Evolutionary conservation across 257 asterid genomes (phyloP), one percentile per base, ranked within the genome.

Genomic region (Rhazya stricta): DNA sequence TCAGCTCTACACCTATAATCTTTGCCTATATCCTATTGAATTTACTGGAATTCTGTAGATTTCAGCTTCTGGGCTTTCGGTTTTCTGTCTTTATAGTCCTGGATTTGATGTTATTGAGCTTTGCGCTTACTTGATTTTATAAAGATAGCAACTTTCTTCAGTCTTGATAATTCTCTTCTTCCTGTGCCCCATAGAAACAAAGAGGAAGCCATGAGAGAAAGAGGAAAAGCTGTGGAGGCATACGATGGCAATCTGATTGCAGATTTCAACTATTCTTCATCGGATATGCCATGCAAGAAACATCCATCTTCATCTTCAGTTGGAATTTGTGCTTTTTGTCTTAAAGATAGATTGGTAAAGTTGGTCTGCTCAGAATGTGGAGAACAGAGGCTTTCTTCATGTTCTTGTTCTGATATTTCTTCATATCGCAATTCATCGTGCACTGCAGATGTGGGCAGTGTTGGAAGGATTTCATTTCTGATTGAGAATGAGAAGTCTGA

Each of bases 301-400:
- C 98, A 94, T 79, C 98, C 97, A 0, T 83, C 73, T 45, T 83
- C 92, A 0, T 77, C 92, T 5, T 77, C 93, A 5, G 86, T 86
- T 10, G 98, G 98, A 3, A 84, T 94, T 27, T 94, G 98, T 74
- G 85, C 98, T 34, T 34, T 73, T 83, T 94, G 98, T 37, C 83
- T 94, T 5, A 91, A 88, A 77, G 98, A 94, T 18, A 78, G 87
- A 80, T 83, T 94, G n/a, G 86, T 89, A 25, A 84, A 88, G 8
- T 57, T 94, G 45, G 89, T 94, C 6, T 94, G 98, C 83, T 85
- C 97, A 0, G 98, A 94, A 32, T 94, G 98, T 71, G 98, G 98
- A 45, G 98, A 94, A 72, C 96, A 94, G 81, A 80, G 98, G 8
- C 85, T 90, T 5, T 88, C 96, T 25, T 91, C 97, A 0, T 91